Conservation (phyloP, 2,329 filamentous ascomycete genomes). For the Dactylonectria estremocensis region DNA sequence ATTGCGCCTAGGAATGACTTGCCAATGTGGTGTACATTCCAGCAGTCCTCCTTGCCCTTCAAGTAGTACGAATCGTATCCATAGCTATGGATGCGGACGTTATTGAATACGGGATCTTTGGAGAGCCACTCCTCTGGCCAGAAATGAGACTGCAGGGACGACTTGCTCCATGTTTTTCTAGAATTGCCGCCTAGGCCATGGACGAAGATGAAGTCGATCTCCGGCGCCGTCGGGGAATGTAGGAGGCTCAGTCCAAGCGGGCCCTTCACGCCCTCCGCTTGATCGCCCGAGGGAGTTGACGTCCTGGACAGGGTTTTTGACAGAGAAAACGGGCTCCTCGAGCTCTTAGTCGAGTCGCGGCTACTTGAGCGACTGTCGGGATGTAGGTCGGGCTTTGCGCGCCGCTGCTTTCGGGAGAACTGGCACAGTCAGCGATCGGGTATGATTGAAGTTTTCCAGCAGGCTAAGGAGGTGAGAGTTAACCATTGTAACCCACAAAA, state of each 20-base stretch:
- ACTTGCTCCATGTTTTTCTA: slow-evolving; percentile 56
- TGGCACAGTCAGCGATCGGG: slow-evolving; percentile 19
- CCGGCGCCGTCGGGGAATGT: slow-evolving; percentile 38
- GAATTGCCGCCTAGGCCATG: slow-evolving; percentile 59
- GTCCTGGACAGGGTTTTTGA: slow-evolving; percentile 23
- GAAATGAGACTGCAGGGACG: slow-evolving; percentile 43
- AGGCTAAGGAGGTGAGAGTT: slow-evolving; percentile 4
- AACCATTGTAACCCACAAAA: slow-evolving; percentile 28
- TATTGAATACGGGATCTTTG: slow-evolving; percentile 47
- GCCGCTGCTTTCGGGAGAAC: slow-evolving; percentile 38
- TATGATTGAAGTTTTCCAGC: background rate
- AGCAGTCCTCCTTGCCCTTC: slow-evolving; percentile 43
- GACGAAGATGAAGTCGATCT: slow-evolving; percentile 55
- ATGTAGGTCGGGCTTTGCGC: slow-evolving; percentile 22
- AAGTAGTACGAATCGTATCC: slow-evolving; percentile 54
- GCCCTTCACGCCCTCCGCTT: slow-evolving; percentile 18
- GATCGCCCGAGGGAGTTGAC: slow-evolving; percentile 11
- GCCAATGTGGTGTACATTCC: slow-evolving; percentile 53
- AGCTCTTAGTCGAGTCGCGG: slow-evolving; percentile 17
- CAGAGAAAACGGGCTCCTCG: slow-evolving; percentile 30
- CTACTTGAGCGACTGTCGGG: slow-evolving; percentile 12
- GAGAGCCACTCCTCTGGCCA: slow-evolving; percentile 54
- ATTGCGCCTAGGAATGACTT: slow-evolving; percentile 50
- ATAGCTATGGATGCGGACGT: slow-evolving; percentile 48
- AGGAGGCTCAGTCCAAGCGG: slow-evolving; percentile 42